phyloP scores from a whole-genome alignment of 2,329 filamentous ascomycete species.

The Calonectria ilicicola region DNA sequence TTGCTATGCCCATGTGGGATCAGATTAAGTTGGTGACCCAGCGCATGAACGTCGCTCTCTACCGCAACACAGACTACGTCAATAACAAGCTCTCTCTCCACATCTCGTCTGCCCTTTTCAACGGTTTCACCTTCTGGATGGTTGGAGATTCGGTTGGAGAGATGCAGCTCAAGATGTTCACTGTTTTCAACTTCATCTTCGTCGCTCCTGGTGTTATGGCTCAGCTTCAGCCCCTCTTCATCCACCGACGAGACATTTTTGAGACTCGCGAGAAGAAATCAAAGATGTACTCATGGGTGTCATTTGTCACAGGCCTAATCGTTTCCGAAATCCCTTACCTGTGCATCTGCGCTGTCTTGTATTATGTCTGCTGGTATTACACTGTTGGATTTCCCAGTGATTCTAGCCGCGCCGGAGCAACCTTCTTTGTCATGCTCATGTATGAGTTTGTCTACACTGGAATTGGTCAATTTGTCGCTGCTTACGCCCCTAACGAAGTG shows the following conservation, averaged over 20 bases:
- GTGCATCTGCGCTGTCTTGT: conserved; percentile 57
- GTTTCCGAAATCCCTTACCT: conserved; percentile 62
- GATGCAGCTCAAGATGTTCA: conserved; percentile 67
- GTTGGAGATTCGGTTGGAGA: conserved; percentile 63
- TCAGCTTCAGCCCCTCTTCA: conserved; percentile 70
- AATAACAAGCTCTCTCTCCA: conserved; percentile 73
- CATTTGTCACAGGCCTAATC: conserved; percentile 66
- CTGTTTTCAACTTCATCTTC: conserved; percentile 74
- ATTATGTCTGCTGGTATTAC: conserved; percentile 70
- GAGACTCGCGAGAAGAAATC: conserved; percentile 70
- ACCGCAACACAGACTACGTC: conserved; percentile 74
- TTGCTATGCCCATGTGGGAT: conserved; percentile 73
- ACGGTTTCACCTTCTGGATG: conserved; percentile 72
- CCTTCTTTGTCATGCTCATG: conserved; percentile 66
- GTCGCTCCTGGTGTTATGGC: conserved; percentile 69
- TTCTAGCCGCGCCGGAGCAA: conserved; percentile 61
- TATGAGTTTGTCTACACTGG: conserved; percentile 72
- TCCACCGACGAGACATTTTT: conserved; percentile 67
- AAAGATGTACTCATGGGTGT: conserved; percentile 71
- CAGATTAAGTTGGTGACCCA: conserved; percentile 74
- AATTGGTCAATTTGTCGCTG: conserved; percentile 73
- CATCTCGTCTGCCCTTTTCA: conserved; percentile 66
- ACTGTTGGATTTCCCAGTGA: conserved; percentile 62
- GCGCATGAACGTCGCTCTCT: conserved; percentile 73
- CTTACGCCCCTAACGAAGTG: conserved; percentile 71